Percentiles rank a stretch among this genome's conserved stretches.
These are phyloP conservation scores for Bathelium albidoporum DNA, from an alignment of 495 filamentous ascomycete genomes.

Conservation along the genomic window DNA sequence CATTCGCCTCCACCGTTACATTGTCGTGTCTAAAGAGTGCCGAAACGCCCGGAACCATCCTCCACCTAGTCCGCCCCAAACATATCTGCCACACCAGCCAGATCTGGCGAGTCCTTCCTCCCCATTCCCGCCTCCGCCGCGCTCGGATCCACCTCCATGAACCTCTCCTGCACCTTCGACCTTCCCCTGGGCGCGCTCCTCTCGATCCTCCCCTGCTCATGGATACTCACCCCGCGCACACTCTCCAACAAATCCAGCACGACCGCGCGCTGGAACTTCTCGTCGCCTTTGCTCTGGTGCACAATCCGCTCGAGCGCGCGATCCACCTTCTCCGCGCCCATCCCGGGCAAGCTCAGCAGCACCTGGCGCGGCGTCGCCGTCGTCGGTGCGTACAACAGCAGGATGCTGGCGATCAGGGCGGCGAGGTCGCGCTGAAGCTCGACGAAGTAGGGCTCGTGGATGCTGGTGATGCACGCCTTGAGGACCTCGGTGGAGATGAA, in stretches of 20 bases:
- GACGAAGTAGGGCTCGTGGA: slow-evolving; percentile 93
- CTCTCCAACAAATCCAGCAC: slow-evolving; percentile 81
- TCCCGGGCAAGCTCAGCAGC: slow-evolving; percentile 48
- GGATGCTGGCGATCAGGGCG: slow-evolving; percentile 73
- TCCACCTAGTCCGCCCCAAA: slow-evolving; percentile 35
- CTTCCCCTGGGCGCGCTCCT: slow-evolving; percentile 37
- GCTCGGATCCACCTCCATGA: slow-evolving; percentile 37
- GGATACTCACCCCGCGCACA: slow-evolving; percentile 78
- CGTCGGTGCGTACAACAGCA: slow-evolving; percentile 56
- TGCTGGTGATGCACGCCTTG: slow-evolving; percentile 70
- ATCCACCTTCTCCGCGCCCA: slow-evolving; percentile 51
- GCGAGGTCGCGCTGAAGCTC: slow-evolving; percentile 92
- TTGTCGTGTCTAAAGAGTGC: not conserved
- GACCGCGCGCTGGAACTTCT: slow-evolving; percentile 67
- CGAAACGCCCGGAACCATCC: not conserved
- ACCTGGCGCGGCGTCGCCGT: slow-evolving; percentile 50
- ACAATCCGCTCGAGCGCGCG: slow-evolving; percentile 47
- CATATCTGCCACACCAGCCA: slow-evolving; percentile 58
- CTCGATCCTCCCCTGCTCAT: slow-evolving; percentile 63
- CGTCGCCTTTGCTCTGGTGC: slow-evolving; percentile 36
- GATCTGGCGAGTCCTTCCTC: slow-evolving; percentile 27
- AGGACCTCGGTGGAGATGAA: slow-evolving; percentile 81
- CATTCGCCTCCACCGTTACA: not conserved
- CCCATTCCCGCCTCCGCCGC: slow-evolving; percentile 8
- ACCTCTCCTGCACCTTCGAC: slow-evolving; percentile 46